Conservation (phyloP, 371 early-diverging fungal species). For the Mucor irregularis region DNA sequence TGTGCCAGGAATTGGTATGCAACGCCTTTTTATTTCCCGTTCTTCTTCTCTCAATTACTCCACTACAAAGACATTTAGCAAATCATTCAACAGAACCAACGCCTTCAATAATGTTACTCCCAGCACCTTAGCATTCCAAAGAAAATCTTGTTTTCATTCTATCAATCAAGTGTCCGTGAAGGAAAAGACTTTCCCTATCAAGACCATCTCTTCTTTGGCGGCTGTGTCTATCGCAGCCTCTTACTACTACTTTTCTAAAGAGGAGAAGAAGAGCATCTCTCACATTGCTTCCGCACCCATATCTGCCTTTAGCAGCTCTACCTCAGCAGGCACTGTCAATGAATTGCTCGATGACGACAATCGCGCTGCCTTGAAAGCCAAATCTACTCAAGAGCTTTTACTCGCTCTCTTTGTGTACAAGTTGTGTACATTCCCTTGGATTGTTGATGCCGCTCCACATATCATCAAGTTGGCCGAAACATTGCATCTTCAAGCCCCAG, state of each 20-base stretch:
- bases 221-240: slow-evolving; percentile 5
- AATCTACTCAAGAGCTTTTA: slow-evolving; percentile 40
- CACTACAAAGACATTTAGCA: not conserved
- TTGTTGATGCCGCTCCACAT: slow-evolving; percentile 40
- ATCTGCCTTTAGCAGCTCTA: slow-evolving; percentile 34
- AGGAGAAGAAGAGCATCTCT: not conserved
- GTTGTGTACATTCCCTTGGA: slow-evolving; percentile 40
- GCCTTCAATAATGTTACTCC: not conserved
- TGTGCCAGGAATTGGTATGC: slow-evolving; percentile 12
- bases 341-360: slow-evolving; percentile 41
- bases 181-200: not conserved
- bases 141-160: not conserved
- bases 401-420: slow-evolving; percentile 39
- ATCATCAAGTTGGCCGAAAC: slow-evolving; percentile 60
- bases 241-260: not conserved
- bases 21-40: slow-evolving; percentile 14
- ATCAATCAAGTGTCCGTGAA: not conserved
- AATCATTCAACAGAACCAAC: not conserved
- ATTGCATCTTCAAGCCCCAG: slow-evolving; percentile 53
- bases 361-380: slow-evolving; percentile 54
- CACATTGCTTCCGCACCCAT: slow-evolving; percentile 15
- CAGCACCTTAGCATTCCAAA: slow-evolving; percentile 7
- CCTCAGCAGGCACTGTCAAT: slow-evolving; percentile 22
- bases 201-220: not conserved
- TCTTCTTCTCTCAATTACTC: not conserved